Evolutionary conservation across 306 rosid species (phyloP).

Genomic region (Medicago truncatula): MtrunA17r5.0-ANR NC_053046.1:28416501-28417000

Average conservation of each 20-base stretch:
- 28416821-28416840: neutral
- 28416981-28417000: no score
- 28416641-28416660: no score
- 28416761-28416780: slow-evolving; percentile 27
- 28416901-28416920: neutral
- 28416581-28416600: no score
- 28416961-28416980: no score
- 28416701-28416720: slow-evolving; percentile 69
- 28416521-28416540: slow-evolving; percentile 27
- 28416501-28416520: slow-evolving; percentile 76
- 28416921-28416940: neutral
- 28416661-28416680: no score
- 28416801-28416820: neutral
- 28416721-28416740: slow-evolving; percentile 57
- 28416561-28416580: no score
- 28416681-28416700: neutral
- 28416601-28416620: slow-evolving; percentile 17
- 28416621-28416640: no score
- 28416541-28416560: slow-evolving; percentile 56
- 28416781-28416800: neutral
- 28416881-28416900: neutral
- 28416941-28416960: neutral
- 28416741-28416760: slow-evolving; percentile 40
- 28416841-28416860: neutral
- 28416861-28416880: neutral